phyloP scores from a whole-genome alignment of 352 stramenopile genomes.

The Saprolegnia parasitica region DNA sequence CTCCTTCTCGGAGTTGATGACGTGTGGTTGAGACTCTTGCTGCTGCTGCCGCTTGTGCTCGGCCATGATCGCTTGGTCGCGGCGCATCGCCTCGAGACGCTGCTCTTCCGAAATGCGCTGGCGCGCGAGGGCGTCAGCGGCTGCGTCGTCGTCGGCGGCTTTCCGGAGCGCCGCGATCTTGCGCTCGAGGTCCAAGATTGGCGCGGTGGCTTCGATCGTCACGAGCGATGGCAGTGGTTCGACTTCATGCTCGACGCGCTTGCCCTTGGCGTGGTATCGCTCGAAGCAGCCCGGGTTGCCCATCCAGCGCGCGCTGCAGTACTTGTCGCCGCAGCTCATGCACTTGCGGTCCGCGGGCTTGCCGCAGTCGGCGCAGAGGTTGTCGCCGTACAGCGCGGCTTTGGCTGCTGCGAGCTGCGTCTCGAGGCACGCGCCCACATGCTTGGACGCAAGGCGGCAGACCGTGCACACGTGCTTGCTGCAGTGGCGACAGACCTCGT shows the following conservation, averaged over 20 bases:
- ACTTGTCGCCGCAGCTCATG: conserved; percentile 56
- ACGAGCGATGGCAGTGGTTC: conserved; percentile 34
- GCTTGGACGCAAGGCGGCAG: conserved; percentile 42
- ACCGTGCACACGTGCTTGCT: conserved; percentile 46
- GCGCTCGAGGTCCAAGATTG: conserved; percentile 44
- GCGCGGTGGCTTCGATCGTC: conserved; percentile 36
- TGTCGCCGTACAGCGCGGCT: conserved; percentile 48
- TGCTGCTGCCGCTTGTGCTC: conserved; percentile 3
- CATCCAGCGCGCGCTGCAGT: conserved; percentile 83
- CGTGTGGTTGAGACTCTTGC: background rate
- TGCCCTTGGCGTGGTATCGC: conserved; percentile 68
- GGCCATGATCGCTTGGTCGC: background rate
- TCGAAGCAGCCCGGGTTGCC: conserved; percentile 80
- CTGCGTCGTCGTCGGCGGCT: background rate
- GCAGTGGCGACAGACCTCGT: conserved; percentile 57
- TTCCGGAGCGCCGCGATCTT: background rate
- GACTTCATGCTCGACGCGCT: conserved; percentile 55
- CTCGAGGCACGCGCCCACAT: conserved; percentile 56
- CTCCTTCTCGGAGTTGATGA: background rate
- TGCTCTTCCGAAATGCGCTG: background rate
- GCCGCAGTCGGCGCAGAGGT: conserved; percentile 67
- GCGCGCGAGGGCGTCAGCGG: background rate
- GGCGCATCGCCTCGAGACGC: background rate
- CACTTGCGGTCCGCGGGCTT: conserved; percentile 68
- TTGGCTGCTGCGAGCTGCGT: conserved; percentile 52